Base-by-base conservation (phyloP, 169 alveolate species). In the Eimeria sp. region DNA sequence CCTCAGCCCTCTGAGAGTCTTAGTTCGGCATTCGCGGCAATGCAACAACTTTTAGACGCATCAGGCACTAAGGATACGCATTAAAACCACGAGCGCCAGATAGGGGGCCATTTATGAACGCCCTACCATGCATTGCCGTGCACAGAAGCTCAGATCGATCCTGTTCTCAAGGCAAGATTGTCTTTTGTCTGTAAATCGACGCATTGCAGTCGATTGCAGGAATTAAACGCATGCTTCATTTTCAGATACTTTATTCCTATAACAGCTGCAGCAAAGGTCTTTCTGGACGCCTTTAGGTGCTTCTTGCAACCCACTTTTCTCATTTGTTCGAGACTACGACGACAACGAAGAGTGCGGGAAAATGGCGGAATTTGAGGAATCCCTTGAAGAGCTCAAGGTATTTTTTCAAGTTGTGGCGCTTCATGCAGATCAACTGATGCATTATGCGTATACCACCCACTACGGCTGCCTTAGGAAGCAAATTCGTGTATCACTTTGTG, bases 341-440 rank as follows among this genome's bases (percentile, higher is more conserved):
- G 78, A 70, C 47, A 30, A n/a, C 61, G 40, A 54, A 54, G 43
- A 4, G 78, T 30, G 78, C 49, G 45, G 78, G 86, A 95, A 47
- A 49, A 95, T 95, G 96, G 95, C 95, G 49, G 96, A 95, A 40
- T 83, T 95, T 76, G 96, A 87, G 84, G 96, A 95, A 34, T 76
- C 95, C 16, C 49, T 89, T 30, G 96, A 95, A 63, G 96, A 83
- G 30, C 95, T 95, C 10, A 84, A 95, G 95, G 96, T 95, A 61
- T 2, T 16, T 30, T 5, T 6, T 30, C 78, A 70, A 70, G 40
- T 30, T 11, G 45, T 30, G 14, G 78, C 25, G 5, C n/a, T 70
- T 45, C 78, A 70, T 30, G 78, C 78, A 9, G 78, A 2, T 2
- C 7, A 70, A 22, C 78, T 70, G 78, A 30, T 5, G 49, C 78